Percentiles rank a stretch among this genome's conserved stretches.
Conservation (phyloP, 139 green algal species). For the Chlorella sp. region DNA sequence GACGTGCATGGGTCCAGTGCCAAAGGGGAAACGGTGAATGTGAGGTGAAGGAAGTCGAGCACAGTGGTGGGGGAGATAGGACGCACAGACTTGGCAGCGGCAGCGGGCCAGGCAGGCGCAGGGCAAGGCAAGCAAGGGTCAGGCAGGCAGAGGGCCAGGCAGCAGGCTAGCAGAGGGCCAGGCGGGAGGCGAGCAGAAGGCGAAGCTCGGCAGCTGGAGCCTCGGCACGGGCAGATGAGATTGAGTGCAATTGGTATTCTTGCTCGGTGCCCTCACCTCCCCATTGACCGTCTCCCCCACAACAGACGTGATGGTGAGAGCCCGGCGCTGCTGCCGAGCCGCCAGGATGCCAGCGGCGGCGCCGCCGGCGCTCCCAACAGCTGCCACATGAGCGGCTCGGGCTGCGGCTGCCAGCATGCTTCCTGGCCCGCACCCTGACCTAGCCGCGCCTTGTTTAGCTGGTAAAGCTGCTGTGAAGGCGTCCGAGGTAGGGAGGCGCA, state of each 20-base stretch:
- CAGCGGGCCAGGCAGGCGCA: too few species aligned
- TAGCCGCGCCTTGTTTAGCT: too few species aligned
- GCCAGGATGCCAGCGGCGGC: neutral
- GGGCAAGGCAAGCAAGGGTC: neutral
- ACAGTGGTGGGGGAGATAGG: neutral
- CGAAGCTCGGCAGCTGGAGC: too few species aligned
- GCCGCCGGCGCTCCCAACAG: neutral
- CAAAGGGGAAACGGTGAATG: neutral
- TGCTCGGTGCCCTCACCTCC: neutral
- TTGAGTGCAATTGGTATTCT: too few species aligned
- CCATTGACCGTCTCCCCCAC: neutral
- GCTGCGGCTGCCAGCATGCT: neutral
- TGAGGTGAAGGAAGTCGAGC: neutral
- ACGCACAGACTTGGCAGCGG: too few species aligned
- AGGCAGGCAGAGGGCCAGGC: neutral
- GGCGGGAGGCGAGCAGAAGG: neutral
- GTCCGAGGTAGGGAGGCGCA: too few species aligned
- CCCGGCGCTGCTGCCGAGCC: neutral
- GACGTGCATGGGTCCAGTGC: neutral
- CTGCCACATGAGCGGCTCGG: neutral
- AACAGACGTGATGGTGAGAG: neutral
- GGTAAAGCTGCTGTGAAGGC: too few species aligned
- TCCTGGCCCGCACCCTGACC: too few species aligned
- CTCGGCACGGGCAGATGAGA: too few species aligned
- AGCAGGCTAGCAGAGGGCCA: neutral